These are phyloP conservation scores for Starmerella gropengiesseri DNA, from an alignment of 805 yeast genomes.

Conservation along the genomic window DNA sequence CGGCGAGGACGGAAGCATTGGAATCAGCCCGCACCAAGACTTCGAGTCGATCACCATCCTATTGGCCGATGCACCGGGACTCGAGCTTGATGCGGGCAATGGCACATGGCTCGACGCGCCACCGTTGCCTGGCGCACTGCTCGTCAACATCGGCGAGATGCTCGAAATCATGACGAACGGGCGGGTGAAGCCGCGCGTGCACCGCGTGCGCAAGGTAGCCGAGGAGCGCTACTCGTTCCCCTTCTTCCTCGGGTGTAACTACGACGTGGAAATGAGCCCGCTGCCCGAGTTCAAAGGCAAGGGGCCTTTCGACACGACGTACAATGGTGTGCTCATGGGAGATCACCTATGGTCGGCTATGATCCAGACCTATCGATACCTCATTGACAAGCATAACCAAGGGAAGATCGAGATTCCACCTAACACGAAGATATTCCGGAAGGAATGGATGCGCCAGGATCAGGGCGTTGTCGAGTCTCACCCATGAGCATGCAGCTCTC, in stretches of 20 bases:
- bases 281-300: slow-evolving; percentile 10
- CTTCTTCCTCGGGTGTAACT: slow-evolving; percentile 11
- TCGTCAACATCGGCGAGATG: slow-evolving; percentile 52
- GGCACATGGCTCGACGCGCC: slow-evolving; percentile 50
- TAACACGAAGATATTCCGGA: not conserved
- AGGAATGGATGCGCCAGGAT: no score
- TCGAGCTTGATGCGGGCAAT: slow-evolving; percentile 45
- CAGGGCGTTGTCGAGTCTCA: no score
- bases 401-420: not conserved
- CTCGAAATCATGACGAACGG: slow-evolving; percentile 50
- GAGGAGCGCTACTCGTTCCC: slow-evolving; percentile 27
- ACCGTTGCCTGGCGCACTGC: slow-evolving; percentile 39
- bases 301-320: slow-evolving; percentile 2
- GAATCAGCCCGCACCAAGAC: slow-evolving; percentile 59
- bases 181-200: slow-evolving; percentile 49
- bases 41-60: slow-evolving; percentile 34
- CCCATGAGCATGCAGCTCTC: no score
- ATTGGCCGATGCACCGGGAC: slow-evolving; percentile 44
- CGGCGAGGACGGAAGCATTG: slow-evolving; percentile 30
- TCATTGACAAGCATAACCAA: not conserved
- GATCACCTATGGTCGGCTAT: slow-evolving; percentile 13
- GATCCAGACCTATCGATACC: slow-evolving; percentile 14
- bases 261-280: slow-evolving; percentile 10
- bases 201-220: slow-evolving; percentile 40
- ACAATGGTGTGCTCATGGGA: slow-evolving; percentile 5